Percentiles rank a stretch among this genome's conserved stretches.
Conservation (phyloP, 208 protist genomes). For the Trypanosoma lewisi region DNA sequence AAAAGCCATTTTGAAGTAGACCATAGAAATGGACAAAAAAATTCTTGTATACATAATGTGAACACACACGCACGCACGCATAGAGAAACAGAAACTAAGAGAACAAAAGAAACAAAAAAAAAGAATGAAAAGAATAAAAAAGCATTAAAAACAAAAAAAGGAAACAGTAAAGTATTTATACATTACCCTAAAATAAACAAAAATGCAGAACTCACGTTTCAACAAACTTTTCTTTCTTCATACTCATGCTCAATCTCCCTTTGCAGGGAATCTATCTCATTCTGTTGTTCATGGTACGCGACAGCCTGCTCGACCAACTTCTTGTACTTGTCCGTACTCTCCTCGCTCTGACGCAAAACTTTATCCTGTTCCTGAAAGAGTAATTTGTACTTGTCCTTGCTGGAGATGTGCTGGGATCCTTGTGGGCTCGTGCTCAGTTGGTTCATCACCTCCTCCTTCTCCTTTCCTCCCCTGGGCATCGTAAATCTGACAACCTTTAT, state of each 20-base stretch:
- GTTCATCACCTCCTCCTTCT: conserved; percentile 56
- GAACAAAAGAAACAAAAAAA: neutral
- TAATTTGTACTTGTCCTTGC: conserved; percentile 58
- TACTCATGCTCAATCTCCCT: conserved; percentile 7
- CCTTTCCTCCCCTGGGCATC: conserved; percentile 44
- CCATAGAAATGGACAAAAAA: too few relatives aligned
- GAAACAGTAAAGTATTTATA: neutral
- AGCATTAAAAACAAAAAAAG: neutral
- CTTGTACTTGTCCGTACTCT: conserved; percentile 51
- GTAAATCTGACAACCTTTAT: conserved; percentile 76
- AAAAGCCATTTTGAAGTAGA: neutral
- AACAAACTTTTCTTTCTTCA: neutral
- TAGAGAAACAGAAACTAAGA: neutral
- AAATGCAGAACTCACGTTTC: neutral
- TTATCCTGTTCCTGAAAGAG: conserved; percentile 51
- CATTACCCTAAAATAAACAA: neutral
- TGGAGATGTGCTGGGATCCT: conserved; percentile 51
- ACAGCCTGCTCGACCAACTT: conserved; percentile 55
- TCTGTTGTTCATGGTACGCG: conserved; percentile 46
- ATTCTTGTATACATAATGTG: too few relatives aligned
- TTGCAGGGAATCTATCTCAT: conserved; percentile 57
- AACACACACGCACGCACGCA: neutral
- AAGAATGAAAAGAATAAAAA: neutral
- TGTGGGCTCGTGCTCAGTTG: conserved; percentile 48
- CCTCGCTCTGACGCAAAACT: conserved; percentile 35